These are phyloP conservation scores for Scheffersomyces lignosus DNA, from an alignment of 805 yeast genomes.

Conservation along the genomic window DNA sequence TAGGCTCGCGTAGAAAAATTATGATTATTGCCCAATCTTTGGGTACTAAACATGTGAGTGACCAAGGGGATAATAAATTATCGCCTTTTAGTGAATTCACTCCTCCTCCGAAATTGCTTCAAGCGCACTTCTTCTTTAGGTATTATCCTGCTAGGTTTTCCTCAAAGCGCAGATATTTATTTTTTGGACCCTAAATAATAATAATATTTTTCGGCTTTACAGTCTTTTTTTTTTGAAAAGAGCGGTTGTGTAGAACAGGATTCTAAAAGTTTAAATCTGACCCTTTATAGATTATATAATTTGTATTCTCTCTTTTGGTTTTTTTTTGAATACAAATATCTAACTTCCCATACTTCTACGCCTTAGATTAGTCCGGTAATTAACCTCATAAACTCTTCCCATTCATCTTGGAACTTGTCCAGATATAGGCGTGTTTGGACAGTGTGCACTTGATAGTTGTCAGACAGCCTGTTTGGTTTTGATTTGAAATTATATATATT, in stretches of 20 bases:
- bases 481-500: no score
- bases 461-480: no score
- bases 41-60: no score
- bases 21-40: no score
- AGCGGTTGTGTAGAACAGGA: no score
- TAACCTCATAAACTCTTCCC: background rate
- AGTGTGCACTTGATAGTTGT: no score
- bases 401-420: background rate
- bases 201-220: background rate
- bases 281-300: background rate
- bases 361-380: slow-evolving; percentile 1
- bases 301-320: background rate
- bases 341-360: slow-evolving; percentile 7
- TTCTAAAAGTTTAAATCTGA: background rate
- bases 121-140: background rate
- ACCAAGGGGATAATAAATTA: no score
- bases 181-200: background rate
- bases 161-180: background rate
- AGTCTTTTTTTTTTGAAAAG: background rate
- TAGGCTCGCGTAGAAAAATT: no score
- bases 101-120: background rate
- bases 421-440: no score
- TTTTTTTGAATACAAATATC: slow-evolving; percentile 5
- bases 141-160: background rate
- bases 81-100: no score